Base-by-base conservation (phyloP, 805 yeast species). In the Saccharomycopsis lassenensis region DNA sequence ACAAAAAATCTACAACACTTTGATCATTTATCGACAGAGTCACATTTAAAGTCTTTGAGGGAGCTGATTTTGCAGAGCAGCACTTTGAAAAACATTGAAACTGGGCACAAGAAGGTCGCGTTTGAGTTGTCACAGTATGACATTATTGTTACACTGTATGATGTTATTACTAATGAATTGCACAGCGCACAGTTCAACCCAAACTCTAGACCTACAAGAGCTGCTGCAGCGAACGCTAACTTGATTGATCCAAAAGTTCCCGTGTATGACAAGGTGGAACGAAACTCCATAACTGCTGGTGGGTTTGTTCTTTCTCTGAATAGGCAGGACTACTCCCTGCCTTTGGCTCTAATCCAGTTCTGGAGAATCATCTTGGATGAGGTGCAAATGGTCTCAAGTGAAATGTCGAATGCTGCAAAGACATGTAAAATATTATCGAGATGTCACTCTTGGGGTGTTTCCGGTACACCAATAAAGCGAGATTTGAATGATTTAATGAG, bases 391-490 rank as follows among this genome's bases (percentile, higher is more conserved):
- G 80, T 91, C 3, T 75, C 84, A 5, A 67, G 71, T 3, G 77
- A 77, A 16, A 65, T 74, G 3, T 71, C 89, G 0, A 71, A 81
- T 35, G 84, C 91, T 1, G 85, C 94, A 15, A 74, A 71, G 39
- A 82, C 86, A 39, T 85, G 95, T 0, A 63, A 81, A 2, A 59
- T 82, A 24, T 71, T 91, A 18, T 89, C 95, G 4, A 64, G 95
- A 35, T 70, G 74, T 31, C 96, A 91, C 57, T 75, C 95, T 0
- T 91, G 97, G 97, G 96, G 94, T 11, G 95, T 87, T 1, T 83
- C 95, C 1, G 98, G 98, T 5, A 91, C 98, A 0, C 94, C 96
- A 0, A 78, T 86, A 11, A 74, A 77, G 45, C 70, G 69, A 43
- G 66, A 72, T 26, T 56, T 81, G 28, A 54, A 63, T 22, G 95